Conservation (phyloP, 2,329 filamentous ascomycete genomes). For the Achaetomium macrosporum region DNA sequence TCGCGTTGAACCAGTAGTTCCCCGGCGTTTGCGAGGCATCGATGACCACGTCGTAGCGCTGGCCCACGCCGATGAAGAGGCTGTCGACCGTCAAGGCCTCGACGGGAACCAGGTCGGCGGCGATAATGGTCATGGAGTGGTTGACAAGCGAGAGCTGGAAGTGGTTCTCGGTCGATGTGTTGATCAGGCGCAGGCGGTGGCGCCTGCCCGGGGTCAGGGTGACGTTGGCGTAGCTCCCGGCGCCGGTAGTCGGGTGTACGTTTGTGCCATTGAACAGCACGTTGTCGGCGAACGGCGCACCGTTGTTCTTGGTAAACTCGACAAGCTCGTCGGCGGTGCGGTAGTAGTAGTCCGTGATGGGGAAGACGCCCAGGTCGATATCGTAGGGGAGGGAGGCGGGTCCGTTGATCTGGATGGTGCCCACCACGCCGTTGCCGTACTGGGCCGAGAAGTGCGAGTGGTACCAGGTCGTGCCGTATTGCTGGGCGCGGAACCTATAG, state of each 20-base stretch:
- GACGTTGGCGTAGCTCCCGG: slow-evolving; percentile 31
- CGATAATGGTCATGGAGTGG: slow-evolving; percentile 46
- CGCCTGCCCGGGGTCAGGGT: slow-evolving; percentile 39
- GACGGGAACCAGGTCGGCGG: slow-evolving; percentile 47
- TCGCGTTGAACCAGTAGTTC: slow-evolving; percentile 41
- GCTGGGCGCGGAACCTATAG: slow-evolving; percentile 35
- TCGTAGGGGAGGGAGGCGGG: slow-evolving; percentile 44
- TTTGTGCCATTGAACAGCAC: slow-evolving; percentile 42
- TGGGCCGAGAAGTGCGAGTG: slow-evolving; percentile 44
- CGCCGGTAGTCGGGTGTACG: slow-evolving; percentile 27
- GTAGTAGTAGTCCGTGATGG: slow-evolving; percentile 48
- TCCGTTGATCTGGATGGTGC: slow-evolving; percentile 43
- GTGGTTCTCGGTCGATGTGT: slow-evolving; percentile 44
- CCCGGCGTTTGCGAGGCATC: slow-evolving; percentile 32
- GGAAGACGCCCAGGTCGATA: slow-evolving; percentile 44
- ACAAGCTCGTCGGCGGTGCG: slow-evolving; percentile 27
- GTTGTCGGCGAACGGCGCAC: slow-evolving; percentile 34
- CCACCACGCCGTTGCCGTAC: slow-evolving; percentile 44
- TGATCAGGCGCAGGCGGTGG: slow-evolving; percentile 46
- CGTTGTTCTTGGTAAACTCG: slow-evolving; percentile 21
- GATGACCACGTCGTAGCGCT: slow-evolving; percentile 41
- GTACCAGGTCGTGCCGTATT: slow-evolving; percentile 38
- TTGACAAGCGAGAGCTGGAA: slow-evolving; percentile 45
- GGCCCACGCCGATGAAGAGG: slow-evolving; percentile 45
- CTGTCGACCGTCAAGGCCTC: slow-evolving; percentile 43